Evolutionary conservation across 2,329 filamentous ascomycete genomes (phyloP).

Genomic region (Fusarium staphyleae): DNA sequence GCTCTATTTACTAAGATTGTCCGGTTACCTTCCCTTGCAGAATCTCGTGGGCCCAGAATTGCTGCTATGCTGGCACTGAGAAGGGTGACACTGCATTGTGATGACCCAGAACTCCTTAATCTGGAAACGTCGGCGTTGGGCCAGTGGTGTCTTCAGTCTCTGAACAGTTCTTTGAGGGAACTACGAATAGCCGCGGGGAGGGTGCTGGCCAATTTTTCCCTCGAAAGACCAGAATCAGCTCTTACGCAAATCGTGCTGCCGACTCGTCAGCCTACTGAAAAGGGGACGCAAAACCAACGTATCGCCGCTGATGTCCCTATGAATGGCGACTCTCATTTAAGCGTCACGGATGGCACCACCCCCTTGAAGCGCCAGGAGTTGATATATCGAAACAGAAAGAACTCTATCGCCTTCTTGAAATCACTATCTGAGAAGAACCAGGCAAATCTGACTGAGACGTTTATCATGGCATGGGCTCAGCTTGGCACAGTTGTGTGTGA

Average conservation of each 20-base stretch:
- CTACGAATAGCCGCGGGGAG: conserved; percentile 80
- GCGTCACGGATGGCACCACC: conserved; percentile 17
- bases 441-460: conserved; percentile 77
- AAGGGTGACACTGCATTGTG: conserved; percentile 72
- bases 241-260: conserved; percentile 17
- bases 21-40: conserved; percentile 53
- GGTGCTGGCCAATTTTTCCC: conserved; percentile 71
- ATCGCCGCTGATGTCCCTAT: neutral
- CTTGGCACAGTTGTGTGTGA: conserved; percentile 79
- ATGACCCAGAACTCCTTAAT: conserved; percentile 65
- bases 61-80: conserved; percentile 75
- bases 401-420: conserved; percentile 74
- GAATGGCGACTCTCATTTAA: conserved; percentile 2
- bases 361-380: conserved; percentile 36
- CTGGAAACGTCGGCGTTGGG: conserved; percentile 73
- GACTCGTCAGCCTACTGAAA: conserved; percentile 8
- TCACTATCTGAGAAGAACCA: conserved; percentile 74
- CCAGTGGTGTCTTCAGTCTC: conserved; percentile 80
- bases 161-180: conserved; percentile 86
- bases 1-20: conserved; percentile 56
- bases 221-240: conserved; percentile 28
- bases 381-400: conserved; percentile 62
- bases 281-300: neutral
- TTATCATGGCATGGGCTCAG: conserved; percentile 85
- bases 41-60: conserved; percentile 69